phyloP scores from a whole-genome alignment of 345 rosid species.

The Eutrema yunnanense region DNA sequence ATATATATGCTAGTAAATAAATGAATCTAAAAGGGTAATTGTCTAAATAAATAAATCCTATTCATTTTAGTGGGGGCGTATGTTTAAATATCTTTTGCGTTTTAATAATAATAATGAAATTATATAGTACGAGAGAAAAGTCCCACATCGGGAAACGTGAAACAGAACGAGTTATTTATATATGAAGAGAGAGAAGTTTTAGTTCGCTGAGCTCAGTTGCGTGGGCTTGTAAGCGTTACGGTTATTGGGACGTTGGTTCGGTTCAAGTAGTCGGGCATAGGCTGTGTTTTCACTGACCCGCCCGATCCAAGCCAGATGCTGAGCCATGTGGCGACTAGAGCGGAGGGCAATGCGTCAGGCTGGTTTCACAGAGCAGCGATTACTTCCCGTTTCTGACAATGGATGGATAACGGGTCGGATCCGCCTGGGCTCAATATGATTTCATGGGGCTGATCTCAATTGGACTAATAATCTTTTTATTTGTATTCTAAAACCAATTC shows the following conservation, averaged over 20 bases:
- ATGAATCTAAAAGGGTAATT: no score
- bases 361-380: slow-evolving; percentile 10
- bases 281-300: background rate
- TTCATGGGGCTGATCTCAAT: background rate
- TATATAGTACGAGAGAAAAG: background rate
- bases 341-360: slow-evolving; percentile 2
- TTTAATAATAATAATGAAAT: no score
- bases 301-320: slow-evolving; percentile 5
- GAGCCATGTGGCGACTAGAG: background rate
- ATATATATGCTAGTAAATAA: no score
- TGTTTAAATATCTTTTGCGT: no score
- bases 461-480: background rate
- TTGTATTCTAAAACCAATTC: no score
- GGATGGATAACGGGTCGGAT: background rate
- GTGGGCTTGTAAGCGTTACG: background rate
- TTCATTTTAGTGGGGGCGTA: no score
- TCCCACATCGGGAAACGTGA: background rate
- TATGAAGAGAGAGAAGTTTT: background rate
- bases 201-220: background rate
- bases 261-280: background rate
- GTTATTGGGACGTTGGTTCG: background rate
- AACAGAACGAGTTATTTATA: background rate
- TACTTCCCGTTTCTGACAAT: background rate
- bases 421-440: background rate
- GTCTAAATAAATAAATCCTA: no score